Percentiles rank a stretch among this genome's conserved stretches.
Conservation (phyloP, 495 filamentous ascomycete genomes). For the Tuber microsphaerosporum region DNA sequence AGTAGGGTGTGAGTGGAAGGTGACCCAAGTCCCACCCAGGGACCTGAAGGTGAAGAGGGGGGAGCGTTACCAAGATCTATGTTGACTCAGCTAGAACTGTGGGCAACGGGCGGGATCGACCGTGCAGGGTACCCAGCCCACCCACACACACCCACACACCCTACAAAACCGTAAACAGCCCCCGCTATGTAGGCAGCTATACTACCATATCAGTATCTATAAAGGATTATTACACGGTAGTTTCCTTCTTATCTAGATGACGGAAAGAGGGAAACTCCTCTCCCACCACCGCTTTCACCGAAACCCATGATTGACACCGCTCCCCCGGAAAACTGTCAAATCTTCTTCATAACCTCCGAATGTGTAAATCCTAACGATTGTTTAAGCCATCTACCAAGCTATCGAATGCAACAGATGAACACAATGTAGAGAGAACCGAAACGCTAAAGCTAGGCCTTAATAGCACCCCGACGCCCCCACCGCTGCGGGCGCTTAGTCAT, state of each 20-base stretch:
- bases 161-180: neutral
- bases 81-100: neutral
- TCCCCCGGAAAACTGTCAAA: neutral
- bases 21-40: neutral
- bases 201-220: neutral
- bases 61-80: neutral
- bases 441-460: neutral
- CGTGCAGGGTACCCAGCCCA: neutral
- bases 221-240: neutral
- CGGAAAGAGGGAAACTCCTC: neutral
- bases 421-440: neutral
- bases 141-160: too few relatives aligned
- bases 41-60: neutral
- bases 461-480: neutral
- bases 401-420: neutral
- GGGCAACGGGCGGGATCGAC: neutral
- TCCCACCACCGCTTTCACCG: neutral
- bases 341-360: neutral
- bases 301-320: too few relatives aligned
- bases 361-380: neutral
- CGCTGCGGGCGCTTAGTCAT: neutral
- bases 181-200: neutral
- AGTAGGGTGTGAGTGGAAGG: neutral
- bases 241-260: neutral
- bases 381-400: neutral